Conservation (phyloP, 1,139 yeast genomes). For the Groenewaldozyma sp. region DNA sequence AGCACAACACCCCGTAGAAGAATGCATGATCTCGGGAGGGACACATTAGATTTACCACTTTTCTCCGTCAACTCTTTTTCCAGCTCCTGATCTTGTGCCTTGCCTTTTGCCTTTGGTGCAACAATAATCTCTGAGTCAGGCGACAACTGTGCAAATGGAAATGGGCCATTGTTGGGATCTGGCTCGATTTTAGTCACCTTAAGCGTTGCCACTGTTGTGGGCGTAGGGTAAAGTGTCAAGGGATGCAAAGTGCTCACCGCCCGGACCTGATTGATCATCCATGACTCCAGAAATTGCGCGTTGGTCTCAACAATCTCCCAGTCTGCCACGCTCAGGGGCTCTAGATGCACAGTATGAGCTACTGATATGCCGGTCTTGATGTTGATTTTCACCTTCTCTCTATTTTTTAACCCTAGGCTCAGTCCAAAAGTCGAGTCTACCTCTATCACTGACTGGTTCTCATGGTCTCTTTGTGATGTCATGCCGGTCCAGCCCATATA, state of each 20-base stretch:
- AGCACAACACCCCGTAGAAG: slow-evolving; percentile 48
- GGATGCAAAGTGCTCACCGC: slow-evolving; percentile 56
- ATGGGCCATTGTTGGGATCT: slow-evolving; percentile 15
- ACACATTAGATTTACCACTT: slow-evolving; percentile 5
- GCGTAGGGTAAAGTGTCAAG: slow-evolving; percentile 64
- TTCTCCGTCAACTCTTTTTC: slow-evolving; percentile 4
- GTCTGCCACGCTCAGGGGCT: slow-evolving; percentile 68
- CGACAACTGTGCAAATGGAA: slow-evolving; percentile 47
- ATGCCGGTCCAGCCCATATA: slow-evolving; percentile 86
- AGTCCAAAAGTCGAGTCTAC: slow-evolving; percentile 49
- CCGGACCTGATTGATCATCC: slow-evolving; percentile 69
- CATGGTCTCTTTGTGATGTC: slow-evolving; percentile 27
- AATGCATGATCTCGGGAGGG: slow-evolving; percentile 30
- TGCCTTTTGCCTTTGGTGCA: slow-evolving; percentile 60
- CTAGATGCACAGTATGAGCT: slow-evolving; percentile 59
- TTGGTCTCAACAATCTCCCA: slow-evolving; percentile 90
- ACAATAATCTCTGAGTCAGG: slow-evolving; percentile 74
- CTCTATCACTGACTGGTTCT: slow-evolving; percentile 33
- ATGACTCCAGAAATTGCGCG: slow-evolving; percentile 67
- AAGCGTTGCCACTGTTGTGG: slow-evolving; percentile 55
- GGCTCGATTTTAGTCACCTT: slow-evolving; percentile 57
- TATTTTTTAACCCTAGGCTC: slow-evolving; percentile 37
- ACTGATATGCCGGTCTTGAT: slow-evolving; percentile 32
- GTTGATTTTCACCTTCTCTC: slow-evolving; percentile 34
- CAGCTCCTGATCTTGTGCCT: slow-evolving; percentile 16